phyloP scores from a whole-genome alignment of 495 filamentous ascomycete species.

The Tuber aestivum region DNA sequence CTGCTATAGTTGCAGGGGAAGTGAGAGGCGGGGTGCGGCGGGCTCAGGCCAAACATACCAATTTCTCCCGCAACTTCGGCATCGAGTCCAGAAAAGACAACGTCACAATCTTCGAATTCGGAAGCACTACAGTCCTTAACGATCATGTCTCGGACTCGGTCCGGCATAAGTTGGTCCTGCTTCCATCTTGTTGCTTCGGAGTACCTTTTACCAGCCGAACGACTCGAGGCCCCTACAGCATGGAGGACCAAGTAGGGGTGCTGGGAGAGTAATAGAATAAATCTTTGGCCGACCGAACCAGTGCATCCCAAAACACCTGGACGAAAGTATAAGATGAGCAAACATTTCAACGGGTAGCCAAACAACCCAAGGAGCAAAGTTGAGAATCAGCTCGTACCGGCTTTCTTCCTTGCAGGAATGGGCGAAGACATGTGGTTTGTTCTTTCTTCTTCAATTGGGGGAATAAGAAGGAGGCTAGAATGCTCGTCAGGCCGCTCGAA shows the following conservation, averaged over 20 bases:
- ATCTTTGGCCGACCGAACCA: constrained; percentile 82
- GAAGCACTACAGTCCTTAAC: constrained; percentile 68
- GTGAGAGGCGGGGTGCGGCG: not conserved
- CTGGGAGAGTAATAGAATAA: constrained; percentile 71
- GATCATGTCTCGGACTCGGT: constrained; percentile 60
- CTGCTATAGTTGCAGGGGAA: constrained; percentile 4
- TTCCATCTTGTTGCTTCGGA: constrained; percentile 80
- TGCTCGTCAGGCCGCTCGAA: not conserved
- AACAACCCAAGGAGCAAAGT: not conserved
- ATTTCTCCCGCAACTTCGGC: constrained; percentile 75
- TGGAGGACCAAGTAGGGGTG: constrained; percentile 72
- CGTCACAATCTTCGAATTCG: constrained; percentile 73
- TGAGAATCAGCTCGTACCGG: constrained; percentile 1
- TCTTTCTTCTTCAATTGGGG: not conserved
- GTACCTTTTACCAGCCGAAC: constrained; percentile 76
- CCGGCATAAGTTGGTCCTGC: constrained; percentile 66
- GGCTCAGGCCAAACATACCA: constrained; percentile 47
- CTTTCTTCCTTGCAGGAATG: not conserved
- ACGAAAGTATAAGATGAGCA: not conserved
- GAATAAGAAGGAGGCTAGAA: not conserved
- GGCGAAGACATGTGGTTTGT: not conserved
- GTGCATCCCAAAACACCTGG: constrained; percentile 61
- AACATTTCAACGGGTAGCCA: not conserved
- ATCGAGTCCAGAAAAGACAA: constrained; percentile 86
- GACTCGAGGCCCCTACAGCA: constrained; percentile 70